Percentiles rank a stretch among this genome's conserved stretches.
Conservation (phyloP, 768 basidiomycete species). For the Tremella yokohamensis region DNA sequence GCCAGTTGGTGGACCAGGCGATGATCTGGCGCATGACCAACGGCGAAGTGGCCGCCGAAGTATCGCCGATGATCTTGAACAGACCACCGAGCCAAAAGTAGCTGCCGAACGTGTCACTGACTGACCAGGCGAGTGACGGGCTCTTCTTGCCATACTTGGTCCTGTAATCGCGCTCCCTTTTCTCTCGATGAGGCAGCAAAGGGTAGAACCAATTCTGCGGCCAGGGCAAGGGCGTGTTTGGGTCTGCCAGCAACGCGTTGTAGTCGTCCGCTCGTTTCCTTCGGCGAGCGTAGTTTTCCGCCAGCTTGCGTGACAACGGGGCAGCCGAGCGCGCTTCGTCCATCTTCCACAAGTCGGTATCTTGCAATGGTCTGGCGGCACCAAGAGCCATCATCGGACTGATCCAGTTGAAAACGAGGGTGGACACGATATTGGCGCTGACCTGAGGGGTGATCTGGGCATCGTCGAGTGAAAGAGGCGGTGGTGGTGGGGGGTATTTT, state of each 20-base stretch:
- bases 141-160: slow-evolving; percentile 43
- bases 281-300: slow-evolving; percentile 63
- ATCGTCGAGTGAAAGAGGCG: slow-evolving; percentile 48
- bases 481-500: slow-evolving; percentile 48
- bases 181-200: slow-evolving; percentile 56
- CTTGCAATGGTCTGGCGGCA: slow-evolving; percentile 74
- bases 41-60: slow-evolving; percentile 52
- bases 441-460: slow-evolving; percentile 61
- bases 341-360: slow-evolving; percentile 75
- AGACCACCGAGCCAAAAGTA: slow-evolving; percentile 54
- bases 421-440: slow-evolving; percentile 60
- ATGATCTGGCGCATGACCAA: slow-evolving; percentile 44
- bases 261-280: slow-evolving; percentile 62
- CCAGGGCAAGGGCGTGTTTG: slow-evolving; percentile 62
- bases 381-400: slow-evolving; percentile 68
- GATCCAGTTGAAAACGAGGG: slow-evolving; percentile 72
- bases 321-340: slow-evolving; percentile 62
- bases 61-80: slow-evolving; percentile 50
- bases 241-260: slow-evolving; percentile 65
- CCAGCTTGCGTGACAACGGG: slow-evolving; percentile 63
- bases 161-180: slow-evolving; percentile 43
- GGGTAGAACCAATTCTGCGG: slow-evolving; percentile 61
- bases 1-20: slow-evolving; percentile 31
- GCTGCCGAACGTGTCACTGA: slow-evolving; percentile 45
- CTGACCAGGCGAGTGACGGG: slow-evolving; percentile 45